phyloP scores from a whole-genome alignment of 331 rosid species.

The Phaseolus coccineus region DNA sequence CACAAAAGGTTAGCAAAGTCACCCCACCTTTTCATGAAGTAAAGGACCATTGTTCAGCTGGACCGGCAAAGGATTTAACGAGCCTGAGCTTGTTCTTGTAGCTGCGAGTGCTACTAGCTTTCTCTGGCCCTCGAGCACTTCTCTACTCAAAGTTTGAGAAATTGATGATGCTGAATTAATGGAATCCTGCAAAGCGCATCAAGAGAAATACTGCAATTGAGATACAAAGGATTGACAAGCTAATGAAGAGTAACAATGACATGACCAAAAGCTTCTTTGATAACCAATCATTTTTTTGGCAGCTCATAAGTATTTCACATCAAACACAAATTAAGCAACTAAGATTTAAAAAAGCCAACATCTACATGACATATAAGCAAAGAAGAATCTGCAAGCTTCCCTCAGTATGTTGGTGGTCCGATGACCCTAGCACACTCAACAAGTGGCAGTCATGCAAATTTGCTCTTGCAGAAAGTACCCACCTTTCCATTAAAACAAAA shows the following conservation, averaged over 20 bases:
- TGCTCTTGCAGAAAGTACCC: not conserved
- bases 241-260: constrained; percentile 24
- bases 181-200: constrained; percentile 75
- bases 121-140: constrained; percentile 87
- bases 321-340: not conserved
- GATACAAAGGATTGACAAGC: constrained; percentile 21
- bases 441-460: constrained; percentile 8
- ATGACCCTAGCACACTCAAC: constrained; percentile 22
- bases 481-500: not conserved
- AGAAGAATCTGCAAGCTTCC: constrained; percentile 12
- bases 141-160: constrained; percentile 83
- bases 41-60: constrained; percentile 84
- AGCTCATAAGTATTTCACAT: not conserved
- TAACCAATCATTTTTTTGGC: constrained; percentile 27
- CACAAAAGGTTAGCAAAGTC: not conserved
- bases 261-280: not conserved
- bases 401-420: not conserved
- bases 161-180: constrained; percentile 82
- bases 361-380: not conserved
- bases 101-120: constrained; percentile 84
- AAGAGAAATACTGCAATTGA: constrained; percentile 19
- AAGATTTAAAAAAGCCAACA: not conserved
- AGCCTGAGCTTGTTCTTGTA: constrained; percentile 68
- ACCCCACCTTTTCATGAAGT: constrained; percentile 84
- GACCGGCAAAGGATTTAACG: constrained; percentile 72